These are phyloP conservation scores for Thalia dealbata DNA, from an alignment of 176 grass and related monocot genomes.

Conservation along the genomic window DNA sequence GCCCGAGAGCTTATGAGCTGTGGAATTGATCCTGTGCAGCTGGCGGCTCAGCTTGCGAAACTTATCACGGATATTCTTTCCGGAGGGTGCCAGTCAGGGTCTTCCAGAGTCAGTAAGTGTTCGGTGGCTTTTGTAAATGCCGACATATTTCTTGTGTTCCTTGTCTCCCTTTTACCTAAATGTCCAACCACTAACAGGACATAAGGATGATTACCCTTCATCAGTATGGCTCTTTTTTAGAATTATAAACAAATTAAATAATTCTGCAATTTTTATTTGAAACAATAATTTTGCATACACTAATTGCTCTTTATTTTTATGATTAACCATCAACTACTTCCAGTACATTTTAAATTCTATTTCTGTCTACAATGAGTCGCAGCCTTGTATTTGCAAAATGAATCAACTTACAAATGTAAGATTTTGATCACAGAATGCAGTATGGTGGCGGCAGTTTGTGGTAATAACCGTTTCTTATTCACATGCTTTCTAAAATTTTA, in stretches of 20 bases:
- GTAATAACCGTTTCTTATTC: too few relatives aligned
- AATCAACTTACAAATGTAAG: too few relatives aligned
- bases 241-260: neutral
- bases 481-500: too few relatives aligned
- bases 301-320: too few relatives aligned
- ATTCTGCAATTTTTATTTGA: too few relatives aligned
- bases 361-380: too few relatives aligned
- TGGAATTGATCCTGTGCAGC: slow-evolving; percentile 58
- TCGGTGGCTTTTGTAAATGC: slow-evolving; percentile 11
- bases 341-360: too few relatives aligned
- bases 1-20: slow-evolving; percentile 75
- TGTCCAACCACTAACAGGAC: neutral
- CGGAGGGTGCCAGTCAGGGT: slow-evolving; percentile 31
- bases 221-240: neutral
- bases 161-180: neutral
- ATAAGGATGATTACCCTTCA: neutral
- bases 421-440: too few relatives aligned
- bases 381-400: too few relatives aligned
- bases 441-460: too few relatives aligned
- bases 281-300: too few relatives aligned
- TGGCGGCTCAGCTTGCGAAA: slow-evolving; percentile 69
- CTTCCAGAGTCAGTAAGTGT: slow-evolving; percentile 37
- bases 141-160: slow-evolving; percentile 24
- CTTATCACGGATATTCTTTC: slow-evolving; percentile 83
- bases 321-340: too few relatives aligned